Base-by-base conservation (phyloP, 1,284 basidiomycete species). In the Sutorius eximius region DNA sequence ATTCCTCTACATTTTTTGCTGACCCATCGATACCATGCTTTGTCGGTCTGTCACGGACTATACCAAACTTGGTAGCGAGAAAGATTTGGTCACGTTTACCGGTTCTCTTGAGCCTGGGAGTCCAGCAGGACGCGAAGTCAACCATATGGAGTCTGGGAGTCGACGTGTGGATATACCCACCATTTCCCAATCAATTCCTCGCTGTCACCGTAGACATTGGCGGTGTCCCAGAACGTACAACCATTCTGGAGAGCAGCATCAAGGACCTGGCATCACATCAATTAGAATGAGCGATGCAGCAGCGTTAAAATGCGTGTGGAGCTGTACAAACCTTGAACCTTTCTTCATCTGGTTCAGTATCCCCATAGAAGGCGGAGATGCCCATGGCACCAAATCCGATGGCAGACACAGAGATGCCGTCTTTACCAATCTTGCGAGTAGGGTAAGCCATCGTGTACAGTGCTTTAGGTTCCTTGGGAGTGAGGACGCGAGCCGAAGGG, bases 51-150 rank as follows among this genome's bases (percentile, higher is more conserved):
- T 50, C 48, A 16, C 1, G 6, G 30, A 52, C 52, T 38, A 70
- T 3, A n/a, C 73, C 75, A 38, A 76, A 76, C 62, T 79, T 80
- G 50, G 78, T 79, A 0, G 75, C 77, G 3, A 80, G 71, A 64
- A 80, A 80, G 37, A 80, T 74, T 40, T 77, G 65, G 43, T 69
- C 58, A 6, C 75, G 68, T 61, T 75, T 74, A 5, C 74, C 74
- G 1, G 66, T 71, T 36, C 57, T 63, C 51, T 71, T 70, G 61
- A 76, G 70, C 75, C 74, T 72, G 46, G 9, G 20, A 40, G 24
- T 27, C 5, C 24, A 27, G 24, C 24, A 27, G 24, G 3, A 27
- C 29, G 15, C 1, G 3, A 20, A 12, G 33, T 13, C 4, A 6
- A 9, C 12, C 16, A 34, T 20, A 22, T 4, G 1, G 8, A 7